Conservation (phyloP, 371 early-diverging fungal species). For the Catenaria anguillulae region DNA sequence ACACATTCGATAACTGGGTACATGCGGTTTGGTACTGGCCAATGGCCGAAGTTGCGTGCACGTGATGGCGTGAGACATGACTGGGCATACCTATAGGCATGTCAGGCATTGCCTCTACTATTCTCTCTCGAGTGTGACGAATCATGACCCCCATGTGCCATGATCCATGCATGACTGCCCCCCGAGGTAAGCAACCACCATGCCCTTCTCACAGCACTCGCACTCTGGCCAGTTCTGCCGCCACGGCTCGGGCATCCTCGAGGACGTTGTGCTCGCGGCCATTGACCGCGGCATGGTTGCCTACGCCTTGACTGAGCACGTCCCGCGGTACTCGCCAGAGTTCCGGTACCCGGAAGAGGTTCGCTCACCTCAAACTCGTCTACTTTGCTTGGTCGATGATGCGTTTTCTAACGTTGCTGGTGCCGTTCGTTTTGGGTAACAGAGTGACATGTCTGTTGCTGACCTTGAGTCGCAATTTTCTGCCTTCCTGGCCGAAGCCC, state of each 20-base stretch:
- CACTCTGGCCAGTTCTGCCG: slow-evolving; percentile 76
- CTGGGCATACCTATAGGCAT: too few relatives aligned
- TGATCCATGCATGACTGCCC: too few relatives aligned
- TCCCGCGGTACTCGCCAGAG: slow-evolving; percentile 45
- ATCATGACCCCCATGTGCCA: too few relatives aligned
- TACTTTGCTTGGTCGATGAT: slow-evolving; percentile 1
- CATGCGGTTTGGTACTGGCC: too few relatives aligned
- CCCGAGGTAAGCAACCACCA: too few relatives aligned
- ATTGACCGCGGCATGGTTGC: slow-evolving; percentile 41
- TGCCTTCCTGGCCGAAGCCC: slow-evolving; percentile 51
- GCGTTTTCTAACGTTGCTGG: slow-evolving; percentile 8
- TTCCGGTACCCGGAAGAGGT: slow-evolving; percentile 75
- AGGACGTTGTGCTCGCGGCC: slow-evolving; percentile 51
- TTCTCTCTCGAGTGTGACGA: too few relatives aligned
- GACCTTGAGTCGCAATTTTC: slow-evolving; percentile 40
- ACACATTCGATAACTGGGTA: too few relatives aligned
- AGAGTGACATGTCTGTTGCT: slow-evolving; percentile 42
- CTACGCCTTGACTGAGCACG: slow-evolving; percentile 68
- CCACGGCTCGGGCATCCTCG: slow-evolving; percentile 61
- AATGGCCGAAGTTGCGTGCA: too few relatives aligned
- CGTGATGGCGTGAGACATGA: too few relatives aligned
- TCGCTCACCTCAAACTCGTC: background rate
- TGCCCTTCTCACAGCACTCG: slow-evolving; percentile 61
- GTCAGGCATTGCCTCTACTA: too few relatives aligned
- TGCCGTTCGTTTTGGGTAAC: slow-evolving; percentile 2